phyloP scores from a whole-genome alignment of 2,329 filamentous ascomycete species.

The Aspergillus terreus region DNA sequence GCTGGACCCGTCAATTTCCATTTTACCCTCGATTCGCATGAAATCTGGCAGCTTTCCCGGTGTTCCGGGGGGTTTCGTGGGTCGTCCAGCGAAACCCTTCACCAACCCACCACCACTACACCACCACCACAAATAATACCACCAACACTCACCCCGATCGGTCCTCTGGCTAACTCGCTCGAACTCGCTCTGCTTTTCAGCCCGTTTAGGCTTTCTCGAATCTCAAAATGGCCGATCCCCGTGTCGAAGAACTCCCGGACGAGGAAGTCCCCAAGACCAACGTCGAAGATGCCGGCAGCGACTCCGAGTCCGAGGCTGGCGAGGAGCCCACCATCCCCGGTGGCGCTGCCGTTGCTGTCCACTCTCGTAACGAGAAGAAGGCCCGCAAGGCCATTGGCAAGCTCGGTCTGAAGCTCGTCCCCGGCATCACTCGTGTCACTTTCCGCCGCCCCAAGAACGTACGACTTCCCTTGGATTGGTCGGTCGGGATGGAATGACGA shows the following conservation, averaged over 20 bases:
- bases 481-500: not conserved
- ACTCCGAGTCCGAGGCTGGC: slow-evolving; percentile 49
- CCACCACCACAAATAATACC: not conserved
- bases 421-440: slow-evolving; percentile 96
- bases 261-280: slow-evolving; percentile 80
- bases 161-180: slow-evolving; percentile 17
- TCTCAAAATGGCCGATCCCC: slow-evolving; percentile 85
- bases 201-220: slow-evolving; percentile 19
- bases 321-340: slow-evolving; percentile 68
- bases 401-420: slow-evolving; percentile 92
- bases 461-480: slow-evolving; percentile 41
- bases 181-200: slow-evolving; percentile 2
- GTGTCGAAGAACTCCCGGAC: slow-evolving; percentile 95
- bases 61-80: slow-evolving; percentile 18
- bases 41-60: slow-evolving; percentile 20
- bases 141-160: not conserved
- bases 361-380: slow-evolving; percentile 99
- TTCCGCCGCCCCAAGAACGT: slow-evolving; percentile 98
- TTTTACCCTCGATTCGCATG: slow-evolving; percentile 18
- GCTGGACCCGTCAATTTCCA: slow-evolving; percentile 17
- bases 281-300: slow-evolving; percentile 62
- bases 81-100: slow-evolving; percentile 12
- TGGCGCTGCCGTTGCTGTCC: slow-evolving; percentile 83
- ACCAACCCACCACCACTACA: slow-evolving; percentile 3
- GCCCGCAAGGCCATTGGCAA: slow-evolving; percentile 98